A percentile compares a stretch with the other conserved stretches of the same genome.
These are phyloP conservation scores for Xerocomus nothofagi DNA, from an alignment of 1,284 basidiomycete genomes.

Conservation along the genomic window DNA sequence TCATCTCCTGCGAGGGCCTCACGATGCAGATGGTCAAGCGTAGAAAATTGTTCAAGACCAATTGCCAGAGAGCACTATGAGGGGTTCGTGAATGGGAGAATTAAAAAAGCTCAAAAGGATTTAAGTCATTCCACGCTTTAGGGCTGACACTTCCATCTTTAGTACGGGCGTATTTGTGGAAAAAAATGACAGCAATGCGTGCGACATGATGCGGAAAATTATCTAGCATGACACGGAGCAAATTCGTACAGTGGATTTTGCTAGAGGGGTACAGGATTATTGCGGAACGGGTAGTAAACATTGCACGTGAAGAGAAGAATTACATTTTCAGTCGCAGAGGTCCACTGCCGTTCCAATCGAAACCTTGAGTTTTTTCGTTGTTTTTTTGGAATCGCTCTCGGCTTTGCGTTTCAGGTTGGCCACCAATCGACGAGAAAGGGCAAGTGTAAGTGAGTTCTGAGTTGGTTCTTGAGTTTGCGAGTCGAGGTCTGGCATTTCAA, in stretches of 20 bases:
- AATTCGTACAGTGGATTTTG: not conserved
- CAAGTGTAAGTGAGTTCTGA: conserved; percentile 30
- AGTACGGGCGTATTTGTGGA: no score
- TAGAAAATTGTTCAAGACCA: conserved; percentile 47
- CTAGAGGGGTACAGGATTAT: not conserved
- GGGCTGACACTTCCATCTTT: conserved; percentile 26
- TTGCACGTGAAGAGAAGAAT: not conserved
- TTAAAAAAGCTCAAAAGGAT: not conserved
- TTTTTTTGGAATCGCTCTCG: conserved; percentile 26
- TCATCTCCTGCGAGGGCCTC: conserved; percentile 88
- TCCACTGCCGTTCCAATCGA: conserved; percentile 56
- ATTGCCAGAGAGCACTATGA: conserved; percentile 57
- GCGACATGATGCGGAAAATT: not conserved
- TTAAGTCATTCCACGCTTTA: conserved; percentile 18
- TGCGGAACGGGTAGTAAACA: not conserved
- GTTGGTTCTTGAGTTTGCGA: conserved; percentile 58
- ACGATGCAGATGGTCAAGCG: conserved; percentile 56
- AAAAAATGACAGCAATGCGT: no score
- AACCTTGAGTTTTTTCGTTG: conserved; percentile 54
- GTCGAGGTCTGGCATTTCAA: conserved; percentile 15
- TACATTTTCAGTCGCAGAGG: conserved; percentile 49
- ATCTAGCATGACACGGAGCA: not conserved
- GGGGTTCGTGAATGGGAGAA: conserved; percentile 46
- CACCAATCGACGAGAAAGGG: conserved; percentile 15
- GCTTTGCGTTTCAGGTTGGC: conserved; percentile 34